Conservation (phyloP, 2,329 filamentous ascomycete species). For the Sporothrix curviconia region DNA sequence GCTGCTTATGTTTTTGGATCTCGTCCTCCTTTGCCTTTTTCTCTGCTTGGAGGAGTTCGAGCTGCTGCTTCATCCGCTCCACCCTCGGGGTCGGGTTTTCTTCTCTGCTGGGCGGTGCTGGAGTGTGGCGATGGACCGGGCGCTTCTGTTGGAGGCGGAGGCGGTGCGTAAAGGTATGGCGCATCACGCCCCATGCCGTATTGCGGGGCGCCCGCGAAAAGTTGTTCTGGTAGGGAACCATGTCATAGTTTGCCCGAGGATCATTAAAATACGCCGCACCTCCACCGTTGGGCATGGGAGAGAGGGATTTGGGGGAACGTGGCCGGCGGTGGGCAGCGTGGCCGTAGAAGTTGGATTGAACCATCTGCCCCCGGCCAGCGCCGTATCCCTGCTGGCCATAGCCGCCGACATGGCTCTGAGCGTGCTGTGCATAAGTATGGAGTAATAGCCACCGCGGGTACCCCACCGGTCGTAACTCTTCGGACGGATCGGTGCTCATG, state of each 20-base stretch:
- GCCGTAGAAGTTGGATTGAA: conserved; percentile 38
- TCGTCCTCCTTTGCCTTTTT: conserved; percentile 41
- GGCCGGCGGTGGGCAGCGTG: too few relatives aligned
- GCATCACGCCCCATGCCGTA: conserved; percentile 32
- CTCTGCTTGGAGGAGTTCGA: conserved; percentile 44
- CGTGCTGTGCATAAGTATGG: conserved; percentile 32
- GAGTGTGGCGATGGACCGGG: conserved; percentile 33
- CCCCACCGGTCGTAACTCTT: conserved; percentile 49
- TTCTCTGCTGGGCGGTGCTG: conserved; percentile 31
- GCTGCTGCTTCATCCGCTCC: conserved; percentile 53
- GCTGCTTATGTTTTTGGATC: conserved; percentile 35
- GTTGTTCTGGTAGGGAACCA: conserved; percentile 43
- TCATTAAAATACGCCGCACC: conserved; percentile 38
- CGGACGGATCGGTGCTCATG: conserved; percentile 57
- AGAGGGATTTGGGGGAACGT: conserved; percentile 44
- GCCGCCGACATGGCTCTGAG: conserved; percentile 40
- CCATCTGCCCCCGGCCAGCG: conserved; percentile 34
- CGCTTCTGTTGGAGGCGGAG: conserved; percentile 37
- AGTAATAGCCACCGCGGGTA: conserved; percentile 27
- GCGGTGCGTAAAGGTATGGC: conserved; percentile 36
- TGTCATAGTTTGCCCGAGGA: conserved; percentile 37
- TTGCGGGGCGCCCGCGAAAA: conserved; percentile 28
- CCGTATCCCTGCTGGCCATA: conserved; percentile 35
- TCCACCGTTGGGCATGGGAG: conserved; percentile 33
- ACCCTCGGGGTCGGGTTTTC: conserved; percentile 49